Percentiles rank a stretch among this genome's conserved stretches.
These are phyloP conservation scores for Neckera pumila DNA, from an alignment of 225 moss, liverwort and hornwort genomes.

Conservation along the genomic window DNA sequence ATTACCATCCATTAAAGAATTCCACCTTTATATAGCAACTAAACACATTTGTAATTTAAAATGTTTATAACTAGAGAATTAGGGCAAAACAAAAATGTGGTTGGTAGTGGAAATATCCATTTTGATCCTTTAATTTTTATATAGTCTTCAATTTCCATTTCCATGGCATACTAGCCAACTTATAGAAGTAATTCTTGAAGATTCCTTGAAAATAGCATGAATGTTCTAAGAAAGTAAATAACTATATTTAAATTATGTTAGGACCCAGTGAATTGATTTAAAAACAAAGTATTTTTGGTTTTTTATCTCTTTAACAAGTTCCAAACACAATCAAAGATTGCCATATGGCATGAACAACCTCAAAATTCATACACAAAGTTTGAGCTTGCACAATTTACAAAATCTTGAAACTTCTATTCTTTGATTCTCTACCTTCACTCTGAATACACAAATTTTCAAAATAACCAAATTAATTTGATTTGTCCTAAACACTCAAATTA, in stretches of 20 bases:
- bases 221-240: neutral
- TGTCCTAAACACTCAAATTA: neutral
- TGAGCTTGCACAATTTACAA: rapidly evolving
- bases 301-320: rapidly evolving
- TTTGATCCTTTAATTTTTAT: neutral
- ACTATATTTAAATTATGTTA: neutral
- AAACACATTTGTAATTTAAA: neutral
- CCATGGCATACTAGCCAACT: neutral
- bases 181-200: neutral
- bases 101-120: neutral
- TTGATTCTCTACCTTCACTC: neutral
- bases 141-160: neutral
- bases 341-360: neutral
- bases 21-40: neutral
- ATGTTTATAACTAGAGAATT: neutral
- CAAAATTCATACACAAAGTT: neutral
- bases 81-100: neutral
- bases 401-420: neutral
- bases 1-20: neutral
- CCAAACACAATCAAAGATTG: neutral
- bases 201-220: neutral
- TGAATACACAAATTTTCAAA: neutral
- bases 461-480: neutral
- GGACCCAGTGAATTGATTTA: neutral
- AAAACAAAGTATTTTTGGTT: neutral